Conservation (phyloP, 805 yeast species). For the Limtongia smithiae region DNA sequence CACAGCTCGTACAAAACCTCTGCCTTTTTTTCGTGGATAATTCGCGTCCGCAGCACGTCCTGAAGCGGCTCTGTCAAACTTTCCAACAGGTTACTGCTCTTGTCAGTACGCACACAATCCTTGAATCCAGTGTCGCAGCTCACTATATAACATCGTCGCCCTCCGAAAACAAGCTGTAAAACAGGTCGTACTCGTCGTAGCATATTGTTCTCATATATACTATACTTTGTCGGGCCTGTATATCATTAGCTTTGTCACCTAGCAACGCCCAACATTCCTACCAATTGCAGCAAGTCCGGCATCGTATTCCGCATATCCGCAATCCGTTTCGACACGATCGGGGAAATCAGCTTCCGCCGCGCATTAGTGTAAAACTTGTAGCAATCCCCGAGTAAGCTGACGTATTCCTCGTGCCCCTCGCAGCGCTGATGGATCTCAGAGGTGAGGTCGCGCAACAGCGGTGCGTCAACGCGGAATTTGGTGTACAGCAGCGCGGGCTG, state of each 20-base stretch:
- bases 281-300: conserved; percentile 50
- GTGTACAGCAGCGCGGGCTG: conserved; percentile 64
- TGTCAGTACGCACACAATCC: too few species aligned
- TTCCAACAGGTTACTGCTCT: conserved; percentile 53
- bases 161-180: conserved; percentile 49
- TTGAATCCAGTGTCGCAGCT: too few species aligned
- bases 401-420: conserved; percentile 49
- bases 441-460: conserved; percentile 40
- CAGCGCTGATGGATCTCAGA: conserved; percentile 42
- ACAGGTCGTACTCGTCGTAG: conserved; percentile 59
- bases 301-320: conserved; percentile 34
- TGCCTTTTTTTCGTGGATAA: conserved; percentile 69
- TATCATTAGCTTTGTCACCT: too few species aligned
- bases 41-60: conserved; percentile 60
- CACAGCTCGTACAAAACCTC: conserved; percentile 70
- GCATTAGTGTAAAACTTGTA: conserved; percentile 58
- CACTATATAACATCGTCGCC: conserved; percentile 42
- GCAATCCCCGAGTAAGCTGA: conserved; percentile 65
- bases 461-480: conserved; percentile 52
- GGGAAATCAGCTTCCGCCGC: conserved; percentile 50
- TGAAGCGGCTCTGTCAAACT: conserved; percentile 73
- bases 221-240: conserved; percentile 54
- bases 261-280: too few species aligned
- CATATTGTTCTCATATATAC: conserved; percentile 58
- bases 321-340: conserved; percentile 43